Base-by-base conservation (phyloP, 306 rosid species). In the Quercus aquifolioides region DNA sequence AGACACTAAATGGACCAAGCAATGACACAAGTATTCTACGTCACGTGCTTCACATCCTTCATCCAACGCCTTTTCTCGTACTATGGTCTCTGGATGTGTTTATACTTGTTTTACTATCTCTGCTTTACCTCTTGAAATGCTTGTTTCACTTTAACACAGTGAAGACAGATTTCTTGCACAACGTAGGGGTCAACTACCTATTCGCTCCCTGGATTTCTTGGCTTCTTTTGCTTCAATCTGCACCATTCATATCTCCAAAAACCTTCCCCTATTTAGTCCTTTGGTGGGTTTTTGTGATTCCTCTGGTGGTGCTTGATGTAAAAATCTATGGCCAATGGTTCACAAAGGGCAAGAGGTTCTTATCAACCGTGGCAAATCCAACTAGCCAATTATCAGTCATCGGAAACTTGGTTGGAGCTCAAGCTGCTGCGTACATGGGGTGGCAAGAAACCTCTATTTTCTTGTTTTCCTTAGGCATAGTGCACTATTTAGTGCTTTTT, bases 161-260 rank as follows among this genome's bases (percentile, higher is more conserved):
- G 31, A 67, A 73, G 15, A 71, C 55, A 17, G 78, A 79, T 62
- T 79, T 79, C 55, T 73, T 62, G 55, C 68, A 79, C 56, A 64
- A 63, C 18, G 73, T 79, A 20, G 83, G 83, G 21, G 77, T 71
- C 8, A 79, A 79, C 54, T 79, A 59, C 26, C 77, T 79, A 0
- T 79, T 62, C 19, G 74, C 55, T 51, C 78, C 83, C 1, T 79
- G 74, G 73, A 73, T 73, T 79, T 79, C 78, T 1, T 79, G 83
- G 74, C 72, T 79, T 35, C 78, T 79, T 14, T 64, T 79, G 74
- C 83, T 73, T 14, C 83, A 79, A 35, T 73, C 83, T 11, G n/a
- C 74, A 4, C 83, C 83, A 5, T 73, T 73, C 55, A 21, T 79
- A 21, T n/a, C 17, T 9, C 73, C 74, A 0, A 23, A 20, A 49